These are phyloP conservation scores for Diaporthe nobilis DNA, from an alignment of 2,329 filamentous ascomycete genomes.

Conservation along the genomic window DNA sequence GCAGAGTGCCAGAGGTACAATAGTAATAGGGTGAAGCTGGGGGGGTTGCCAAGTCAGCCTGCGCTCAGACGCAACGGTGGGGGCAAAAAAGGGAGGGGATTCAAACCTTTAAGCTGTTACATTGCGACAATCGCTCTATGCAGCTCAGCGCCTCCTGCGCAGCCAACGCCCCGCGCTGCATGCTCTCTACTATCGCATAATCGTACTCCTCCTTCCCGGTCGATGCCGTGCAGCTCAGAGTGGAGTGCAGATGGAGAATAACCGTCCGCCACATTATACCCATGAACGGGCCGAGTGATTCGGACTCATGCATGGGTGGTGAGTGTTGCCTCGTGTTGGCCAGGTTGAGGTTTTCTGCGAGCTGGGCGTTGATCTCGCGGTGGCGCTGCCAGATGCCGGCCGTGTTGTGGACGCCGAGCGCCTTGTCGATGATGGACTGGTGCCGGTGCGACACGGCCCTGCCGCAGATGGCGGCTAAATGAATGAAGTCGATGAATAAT, in stretches of 20 bases:
- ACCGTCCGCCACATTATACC: conserved; percentile 1
- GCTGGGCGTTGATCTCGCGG: background rate
- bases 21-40: conserved; percentile 21
- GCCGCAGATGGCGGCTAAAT: conserved; percentile 21
- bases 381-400: conserved; percentile 23
- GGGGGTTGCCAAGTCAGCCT: background rate
- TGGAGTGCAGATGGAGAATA: conserved; percentile 1
- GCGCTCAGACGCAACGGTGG: background rate
- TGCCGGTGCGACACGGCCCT: conserved; percentile 17
- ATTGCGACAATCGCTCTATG: conserved; percentile 8
- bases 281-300: background rate
- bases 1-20: background rate
- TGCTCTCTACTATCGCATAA: conserved; percentile 8
- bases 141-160: conserved; percentile 13
- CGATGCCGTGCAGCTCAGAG: conserved; percentile 6
- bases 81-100: background rate
- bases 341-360: background rate
- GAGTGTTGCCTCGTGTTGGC: background rate
- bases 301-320: background rate
- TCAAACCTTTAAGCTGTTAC: conserved; percentile 12
- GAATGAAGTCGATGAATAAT: background rate
- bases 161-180: conserved; percentile 6
- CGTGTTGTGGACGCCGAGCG: conserved; percentile 19
- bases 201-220: conserved; percentile 5
- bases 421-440: conserved; percentile 17